Percentiles rank a stretch among this genome's conserved stretches.
phyloP scores from a whole-genome alignment of 257 asterid species.

The Echium plantagineum region DNA sequence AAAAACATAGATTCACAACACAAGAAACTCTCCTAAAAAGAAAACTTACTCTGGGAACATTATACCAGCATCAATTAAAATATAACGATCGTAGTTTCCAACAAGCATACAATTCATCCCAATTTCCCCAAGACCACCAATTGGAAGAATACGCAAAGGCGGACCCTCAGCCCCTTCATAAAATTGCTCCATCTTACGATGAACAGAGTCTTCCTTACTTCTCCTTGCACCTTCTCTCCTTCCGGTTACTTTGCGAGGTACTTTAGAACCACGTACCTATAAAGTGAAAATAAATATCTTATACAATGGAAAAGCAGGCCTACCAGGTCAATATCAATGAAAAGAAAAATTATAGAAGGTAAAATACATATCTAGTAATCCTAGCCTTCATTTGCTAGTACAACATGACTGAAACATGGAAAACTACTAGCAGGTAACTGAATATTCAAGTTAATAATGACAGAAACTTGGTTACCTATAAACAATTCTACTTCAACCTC shows the following conservation, averaged over 20 bases:
- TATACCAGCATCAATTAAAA: slow-evolving; percentile 91
- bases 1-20: background rate
- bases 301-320: background rate
- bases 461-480: no score
- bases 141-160: slow-evolving; percentile 82
- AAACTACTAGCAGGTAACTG: no score
- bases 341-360: no score
- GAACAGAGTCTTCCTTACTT: slow-evolving; percentile 92
- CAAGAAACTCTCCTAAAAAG: background rate
- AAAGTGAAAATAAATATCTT: background rate
- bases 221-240: slow-evolving; percentile 76
- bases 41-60: slow-evolving; percentile 94
- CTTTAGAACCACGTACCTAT: slow-evolving; percentile 47
- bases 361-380: no score
- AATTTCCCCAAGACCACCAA: slow-evolving; percentile 97
- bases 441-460: no score
- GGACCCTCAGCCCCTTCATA: slow-evolving; percentile 97
- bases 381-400: no score
- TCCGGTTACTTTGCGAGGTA: slow-evolving; percentile 41
- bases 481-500: no score
- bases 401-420: no score
- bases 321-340: no score
- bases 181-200: slow-evolving; percentile 92
- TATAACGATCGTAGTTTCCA: slow-evolving; percentile 88
- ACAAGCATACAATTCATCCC: slow-evolving; percentile 99